Evolutionary conservation across 75 land plant species (phyloP), one percentile per base, ranked within the genome.

Genomic region (Gnetum montanum): DNA sequence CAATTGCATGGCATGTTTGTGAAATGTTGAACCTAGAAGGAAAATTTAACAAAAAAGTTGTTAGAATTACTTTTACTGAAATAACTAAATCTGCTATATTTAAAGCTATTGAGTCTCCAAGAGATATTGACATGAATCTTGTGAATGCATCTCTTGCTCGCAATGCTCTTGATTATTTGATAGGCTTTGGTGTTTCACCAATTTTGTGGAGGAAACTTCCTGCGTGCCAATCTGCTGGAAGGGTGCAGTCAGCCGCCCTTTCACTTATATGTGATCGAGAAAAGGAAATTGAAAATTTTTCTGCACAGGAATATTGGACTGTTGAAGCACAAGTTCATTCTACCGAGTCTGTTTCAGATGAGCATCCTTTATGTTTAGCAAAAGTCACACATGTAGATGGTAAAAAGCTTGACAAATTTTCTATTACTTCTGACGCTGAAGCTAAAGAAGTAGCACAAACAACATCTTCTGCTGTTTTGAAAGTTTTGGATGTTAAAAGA

Each of bases 191-290:
- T 31, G 74, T 95, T 35, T 95, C 99, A 16, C 99, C 99, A 22
- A 59, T 95, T 6, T 68, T 95, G 34, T 95, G 99, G 99, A 64
- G 84, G 61, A 95, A 95, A 51, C 64, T 95, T 13, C 99, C 99
- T 38, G 93, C 97, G 20, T 91, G 99, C 64, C 82, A 72, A 62
- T 90, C 97, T 22, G 99, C 99, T 60, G 99, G 99, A 6, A 71
- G 99, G 34, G 99, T 95, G 43, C 99, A 95, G 48, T 90, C 99
- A 52, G 99, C 92, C 43, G 97, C 99, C 25, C 63, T 95, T 16
- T 65, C 81, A 57, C 80, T 95, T 19, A 59, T 95, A 34, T 83
- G 92, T 79, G 99, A 95, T 28, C 66, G 93, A 34, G 99, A 95
- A 55, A 76, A 60, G 63, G 97, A 90, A 60, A 84, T 90, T 50